phyloP scores from a whole-genome alignment of 257 asterid genomes.

The Osmanthus fragrans region DNA sequence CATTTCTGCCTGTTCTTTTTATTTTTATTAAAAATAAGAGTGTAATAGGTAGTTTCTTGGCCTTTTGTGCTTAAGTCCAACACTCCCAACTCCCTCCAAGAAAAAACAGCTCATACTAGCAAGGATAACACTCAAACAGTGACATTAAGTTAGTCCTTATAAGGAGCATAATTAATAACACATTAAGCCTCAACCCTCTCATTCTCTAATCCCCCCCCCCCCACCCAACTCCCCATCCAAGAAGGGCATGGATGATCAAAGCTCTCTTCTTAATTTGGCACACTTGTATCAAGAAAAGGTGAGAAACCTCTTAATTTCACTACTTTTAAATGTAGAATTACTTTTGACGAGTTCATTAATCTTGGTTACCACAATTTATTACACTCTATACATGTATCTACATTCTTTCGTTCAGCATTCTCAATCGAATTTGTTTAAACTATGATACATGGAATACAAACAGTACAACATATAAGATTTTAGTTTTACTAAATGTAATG shows the following conservation, averaged over 20 bases:
- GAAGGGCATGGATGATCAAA: slow-evolving; percentile 57
- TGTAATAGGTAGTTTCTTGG: slow-evolving; percentile 29
- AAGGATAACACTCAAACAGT: background rate
- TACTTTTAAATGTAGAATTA: background rate
- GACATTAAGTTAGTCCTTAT: slow-evolving; percentile 22
- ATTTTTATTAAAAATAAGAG: background rate
- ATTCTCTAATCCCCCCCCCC: background rate
- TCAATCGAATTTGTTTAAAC: background rate
- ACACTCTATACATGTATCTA: background rate
- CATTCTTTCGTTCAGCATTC: background rate
- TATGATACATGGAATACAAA: background rate
- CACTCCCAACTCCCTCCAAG: slow-evolving; percentile 22
- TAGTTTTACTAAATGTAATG: too few relatives aligned
- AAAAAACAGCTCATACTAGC: background rate
- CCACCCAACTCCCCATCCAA: background rate
- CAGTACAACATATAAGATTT: too few relatives aligned
- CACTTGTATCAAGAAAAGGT: slow-evolving; percentile 77
- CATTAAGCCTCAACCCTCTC: slow-evolving; percentile 11
- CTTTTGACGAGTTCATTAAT: background rate
- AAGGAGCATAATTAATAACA: slow-evolving; percentile 24
- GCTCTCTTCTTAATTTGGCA: slow-evolving; percentile 62
- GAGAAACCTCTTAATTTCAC: background rate
- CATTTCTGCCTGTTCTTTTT: background rate
- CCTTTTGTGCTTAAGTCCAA: slow-evolving; percentile 51
- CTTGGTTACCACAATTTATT: background rate